Base-by-base conservation (phyloP, 768 basidiomycete genomes). In the Tubosaeta brunneosetosa region DNA sequence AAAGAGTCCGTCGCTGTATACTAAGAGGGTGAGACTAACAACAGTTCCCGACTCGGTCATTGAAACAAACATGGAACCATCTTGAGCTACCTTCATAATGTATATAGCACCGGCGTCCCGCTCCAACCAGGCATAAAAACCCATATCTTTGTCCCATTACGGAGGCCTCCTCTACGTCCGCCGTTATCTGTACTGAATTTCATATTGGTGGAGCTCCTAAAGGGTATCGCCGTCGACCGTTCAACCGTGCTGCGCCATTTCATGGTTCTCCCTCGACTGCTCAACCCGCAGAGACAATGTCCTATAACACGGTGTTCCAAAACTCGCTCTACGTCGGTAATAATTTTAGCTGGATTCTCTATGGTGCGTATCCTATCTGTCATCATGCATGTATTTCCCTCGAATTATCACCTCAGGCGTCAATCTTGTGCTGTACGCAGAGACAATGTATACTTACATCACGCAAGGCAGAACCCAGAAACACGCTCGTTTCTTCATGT, bases 301-400 rank as follows among this genome's bases (percentile, higher is more conserved):
- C 49, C 2, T 37, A 37, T n/a, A 50, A 50, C 36, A 19, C 50
- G 34, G 33, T 48, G 14, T 52, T 57, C 34, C 56, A 57, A 48
- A 59, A 59, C 34, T 59, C 57, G n/a, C 55, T 49, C 19, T 59
- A 59, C 14, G 25, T 59, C 11, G 53, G 58, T 7, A 55, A 59
- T 10, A 42, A 17, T 11, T 59, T 59, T 38, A 59, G 55, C 19
- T 37, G 31, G 25, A 55, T 59, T 33, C 49, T 55, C 29, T 59
- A 59, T 49, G 58, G 58, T 51, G 22, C 22, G 58, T 36, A 16
- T 14, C 6, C 17, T 5, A 26, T 7, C 11, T n/a, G 36, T 12
- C 10, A 9, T 31, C 4, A 6, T 14, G 3, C 14, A 8, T 46
- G 14, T 9, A 7, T 14, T 13, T 10, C 13, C 25, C 19, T 19